Percentiles rank a stretch among this genome's conserved stretches.
Evolutionary conservation across 225 moss, liverwort and hornwort species (phyloP).

Genomic region (Marchantia polymorpha): DNA sequence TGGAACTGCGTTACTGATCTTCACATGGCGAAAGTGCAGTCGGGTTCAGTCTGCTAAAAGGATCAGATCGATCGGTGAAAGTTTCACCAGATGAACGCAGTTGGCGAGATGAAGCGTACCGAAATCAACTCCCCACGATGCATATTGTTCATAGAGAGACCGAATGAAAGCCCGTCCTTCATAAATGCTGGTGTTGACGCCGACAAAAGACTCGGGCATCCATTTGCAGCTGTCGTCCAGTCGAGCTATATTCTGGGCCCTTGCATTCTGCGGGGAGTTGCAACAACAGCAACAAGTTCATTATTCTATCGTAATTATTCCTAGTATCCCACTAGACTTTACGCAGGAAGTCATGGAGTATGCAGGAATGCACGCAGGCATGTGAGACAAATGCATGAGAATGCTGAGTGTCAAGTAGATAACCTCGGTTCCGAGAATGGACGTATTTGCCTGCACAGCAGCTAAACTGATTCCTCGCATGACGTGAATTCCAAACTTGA

Average conservation of each 20-base stretch:
- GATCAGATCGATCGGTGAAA: neutral
- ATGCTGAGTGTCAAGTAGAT: neutral
- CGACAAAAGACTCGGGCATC: constrained; percentile 65
- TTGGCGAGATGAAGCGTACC: constrained; percentile 24
- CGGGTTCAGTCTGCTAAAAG: neutral
- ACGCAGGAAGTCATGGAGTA: no score
- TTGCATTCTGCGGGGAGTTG: neutral
- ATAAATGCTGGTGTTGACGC: constrained; percentile 50
- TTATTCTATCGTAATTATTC: no score
- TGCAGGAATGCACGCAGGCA: neutral
- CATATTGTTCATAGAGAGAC: constrained; percentile 73
- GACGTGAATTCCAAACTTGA: constrained; percentile 77
- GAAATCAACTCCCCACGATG: constrained; percentile 74
- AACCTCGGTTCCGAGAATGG: constrained; percentile 60
- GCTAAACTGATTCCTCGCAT: constrained; percentile 75
- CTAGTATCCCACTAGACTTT: no score
- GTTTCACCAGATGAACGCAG: neutral
- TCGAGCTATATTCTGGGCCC: constrained; percentile 54
- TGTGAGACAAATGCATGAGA: neutral
- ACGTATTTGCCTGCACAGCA: constrained; percentile 51
- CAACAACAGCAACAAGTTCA: neutral
- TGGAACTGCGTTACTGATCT: neutral
- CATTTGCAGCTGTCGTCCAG: constrained; percentile 53
- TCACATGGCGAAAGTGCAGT: neutral
- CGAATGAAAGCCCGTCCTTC: constrained; percentile 64